Percentiles rank a stretch among this genome's conserved stretches.
phyloP scores from a whole-genome alignment of 1,139 yeast species.

The Magnusiomyces clavatus region DNA sequence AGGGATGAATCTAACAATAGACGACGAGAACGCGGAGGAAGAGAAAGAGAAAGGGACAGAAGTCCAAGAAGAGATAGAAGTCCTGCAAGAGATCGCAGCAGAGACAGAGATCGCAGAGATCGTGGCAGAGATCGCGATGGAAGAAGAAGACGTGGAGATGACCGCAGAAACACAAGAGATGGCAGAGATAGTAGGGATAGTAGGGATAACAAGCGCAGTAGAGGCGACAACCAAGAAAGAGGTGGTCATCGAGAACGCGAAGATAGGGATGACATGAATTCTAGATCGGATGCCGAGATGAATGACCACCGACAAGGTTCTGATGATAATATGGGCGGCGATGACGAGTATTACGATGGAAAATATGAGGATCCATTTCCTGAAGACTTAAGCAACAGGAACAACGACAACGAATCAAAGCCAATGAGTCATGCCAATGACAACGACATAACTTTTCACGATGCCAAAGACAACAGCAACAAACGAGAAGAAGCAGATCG shows the following conservation, averaged over 20 bases:
- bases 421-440: no score
- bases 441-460: no score
- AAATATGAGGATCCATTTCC: background rate
- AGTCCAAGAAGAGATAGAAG: constrained; percentile 59
- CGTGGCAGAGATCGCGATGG: constrained; percentile 17
- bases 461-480: no score
- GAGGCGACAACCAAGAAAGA: constrained; percentile 15
- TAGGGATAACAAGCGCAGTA: constrained; percentile 17
- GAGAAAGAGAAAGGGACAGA: constrained; percentile 12
- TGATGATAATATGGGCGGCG: background rate
- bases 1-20: constrained; percentile 38
- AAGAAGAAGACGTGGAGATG: constrained; percentile 16
- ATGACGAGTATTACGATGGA: background rate
- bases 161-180: constrained; percentile 15
- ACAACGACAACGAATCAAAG: no score
- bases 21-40: constrained; percentile 4
- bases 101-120: constrained; percentile 18
- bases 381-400: no score
- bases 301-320: constrained; percentile 53
- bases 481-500: no score
- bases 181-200: constrained; percentile 16
- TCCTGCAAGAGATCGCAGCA: constrained; percentile 55
- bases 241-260: constrained; percentile 9
- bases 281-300: constrained; percentile 24
- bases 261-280: background rate